Evolutionary conservation across 345 rosid genomes (phyloP).

Genomic region (Linum usitatissimum): DNA sequence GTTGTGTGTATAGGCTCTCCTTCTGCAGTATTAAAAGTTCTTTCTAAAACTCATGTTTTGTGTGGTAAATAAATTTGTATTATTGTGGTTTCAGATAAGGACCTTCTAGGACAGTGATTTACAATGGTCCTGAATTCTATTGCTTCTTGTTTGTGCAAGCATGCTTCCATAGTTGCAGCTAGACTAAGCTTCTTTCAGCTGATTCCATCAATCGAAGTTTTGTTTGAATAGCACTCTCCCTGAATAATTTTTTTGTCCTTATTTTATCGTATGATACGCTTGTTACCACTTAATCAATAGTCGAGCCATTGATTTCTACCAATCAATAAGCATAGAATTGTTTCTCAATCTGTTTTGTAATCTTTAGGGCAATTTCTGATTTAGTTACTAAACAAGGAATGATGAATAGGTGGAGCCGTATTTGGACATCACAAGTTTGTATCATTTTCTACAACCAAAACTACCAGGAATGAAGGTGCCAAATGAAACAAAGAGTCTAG

Average conservation of each 20-base stretch:
- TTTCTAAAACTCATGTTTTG: too few relatives aligned
- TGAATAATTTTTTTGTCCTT: too few relatives aligned
- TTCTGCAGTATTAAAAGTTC: too few relatives aligned
- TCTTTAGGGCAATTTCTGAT: background rate
- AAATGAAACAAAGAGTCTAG: constrained; percentile 61
- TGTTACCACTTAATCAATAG: too few relatives aligned
- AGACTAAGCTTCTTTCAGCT: background rate
- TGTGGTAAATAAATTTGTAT: too few relatives aligned
- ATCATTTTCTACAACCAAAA: constrained; percentile 48
- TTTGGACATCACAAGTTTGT: constrained; percentile 52
- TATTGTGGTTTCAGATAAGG: too few relatives aligned
- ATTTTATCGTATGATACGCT: too few relatives aligned
- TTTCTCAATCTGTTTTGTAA: background rate
- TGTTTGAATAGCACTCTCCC: too few relatives aligned
- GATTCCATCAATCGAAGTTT: background rate
- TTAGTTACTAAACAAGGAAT: constrained; percentile 4
- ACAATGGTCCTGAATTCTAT: background rate
- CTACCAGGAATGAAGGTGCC: constrained; percentile 44
- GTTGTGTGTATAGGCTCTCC: too few relatives aligned
- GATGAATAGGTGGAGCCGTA: constrained; percentile 69
- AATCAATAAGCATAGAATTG: background rate
- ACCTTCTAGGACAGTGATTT: too few relatives aligned
- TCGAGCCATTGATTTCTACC: too few relatives aligned
- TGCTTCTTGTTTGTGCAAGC: background rate
- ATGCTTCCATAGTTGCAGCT: background rate